Percentiles rank a stretch among this genome's conserved stretches.
These are phyloP conservation scores for Chaetothyriales sp. DNA, from an alignment of 2,329 filamentous ascomycete species.

Conservation along the genomic window DNA sequence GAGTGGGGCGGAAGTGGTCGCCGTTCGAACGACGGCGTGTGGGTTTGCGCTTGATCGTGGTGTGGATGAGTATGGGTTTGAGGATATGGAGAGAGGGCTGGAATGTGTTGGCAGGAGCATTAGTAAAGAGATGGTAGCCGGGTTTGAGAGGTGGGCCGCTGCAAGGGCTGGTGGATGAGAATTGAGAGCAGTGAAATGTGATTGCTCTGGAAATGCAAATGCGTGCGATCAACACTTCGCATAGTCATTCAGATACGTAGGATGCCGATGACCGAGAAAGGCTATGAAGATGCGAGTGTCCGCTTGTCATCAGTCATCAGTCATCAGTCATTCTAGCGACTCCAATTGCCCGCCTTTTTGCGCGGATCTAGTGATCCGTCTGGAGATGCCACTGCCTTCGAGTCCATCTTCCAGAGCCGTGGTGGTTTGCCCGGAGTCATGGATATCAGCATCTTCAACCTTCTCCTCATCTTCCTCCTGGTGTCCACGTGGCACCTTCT, in stretches of 20 bases:
- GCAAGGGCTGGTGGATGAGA: constrained; percentile 1
- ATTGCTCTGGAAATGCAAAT: no score
- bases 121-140: constrained; percentile 11
- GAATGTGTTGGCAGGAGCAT: constrained; percentile 19
- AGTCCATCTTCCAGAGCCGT: constrained; percentile 9
- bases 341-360: constrained; percentile 7
- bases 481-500: constrained; percentile 4
- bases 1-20: constrained; percentile 71
- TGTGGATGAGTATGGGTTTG: constrained; percentile 28
- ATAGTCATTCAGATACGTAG: no score
- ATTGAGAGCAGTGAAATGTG: neutral
- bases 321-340: constrained; percentile 7
- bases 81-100: constrained; percentile 34
- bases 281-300: neutral
- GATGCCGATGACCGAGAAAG: neutral
- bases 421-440: constrained; percentile 2
- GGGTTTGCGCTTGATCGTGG: constrained; percentile 37
- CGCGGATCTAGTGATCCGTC: constrained; percentile 5
- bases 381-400: constrained; percentile 7
- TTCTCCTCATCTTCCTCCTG: neutral
- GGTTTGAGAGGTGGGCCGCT: constrained; percentile 16
- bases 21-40: constrained; percentile 40
- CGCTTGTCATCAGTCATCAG: neutral
- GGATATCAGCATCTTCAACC: neutral
- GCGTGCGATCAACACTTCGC: neutral